Conservation (phyloP, 176 grass and related monocot genomes). For the Bonia amplexicaulis region DNA sequence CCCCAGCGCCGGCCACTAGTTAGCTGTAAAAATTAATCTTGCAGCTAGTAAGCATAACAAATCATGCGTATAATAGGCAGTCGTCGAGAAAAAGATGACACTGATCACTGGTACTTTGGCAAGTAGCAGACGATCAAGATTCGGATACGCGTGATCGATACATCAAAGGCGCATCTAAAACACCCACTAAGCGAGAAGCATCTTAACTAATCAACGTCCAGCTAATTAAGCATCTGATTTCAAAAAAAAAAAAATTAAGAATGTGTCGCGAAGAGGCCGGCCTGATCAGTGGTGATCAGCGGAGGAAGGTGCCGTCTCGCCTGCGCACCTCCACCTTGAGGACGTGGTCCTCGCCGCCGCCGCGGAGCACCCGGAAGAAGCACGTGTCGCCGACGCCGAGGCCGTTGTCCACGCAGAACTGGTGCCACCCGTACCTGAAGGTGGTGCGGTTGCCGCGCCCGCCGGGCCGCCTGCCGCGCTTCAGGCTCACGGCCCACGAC, state of each 20-base stretch:
- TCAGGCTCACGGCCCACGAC: constrained; percentile 33
- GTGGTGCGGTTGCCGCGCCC: background rate
- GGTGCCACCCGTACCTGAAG: constrained; percentile 37
- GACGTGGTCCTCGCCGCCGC: constrained; percentile 4
- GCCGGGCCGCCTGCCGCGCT: background rate
- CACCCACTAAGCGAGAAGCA: background rate
- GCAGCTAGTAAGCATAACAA: too few species aligned
- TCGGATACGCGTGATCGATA: too few species aligned
- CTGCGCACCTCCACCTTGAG: constrained; percentile 43
- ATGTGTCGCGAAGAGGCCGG: background rate
- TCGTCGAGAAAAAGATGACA: too few species aligned
- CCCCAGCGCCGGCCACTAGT: too few species aligned
- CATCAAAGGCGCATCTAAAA: background rate
- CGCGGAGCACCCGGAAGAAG: constrained; percentile 26
- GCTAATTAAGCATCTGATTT: background rate
- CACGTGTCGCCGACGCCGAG: constrained; percentile 37
- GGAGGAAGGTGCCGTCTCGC: constrained; percentile 6
- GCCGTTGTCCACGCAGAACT: constrained; percentile 35
- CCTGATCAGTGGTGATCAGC: background rate
- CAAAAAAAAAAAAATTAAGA: too few species aligned
- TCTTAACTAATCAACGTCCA: background rate
- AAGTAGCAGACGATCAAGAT: too few species aligned
- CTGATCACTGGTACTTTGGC: background rate
- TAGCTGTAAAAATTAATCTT: too few species aligned
- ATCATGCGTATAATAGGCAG: too few species aligned